phyloP scores from a whole-genome alignment of 2,329 filamentous ascomycete genomes.

The Thelonectria blattea region DNA sequence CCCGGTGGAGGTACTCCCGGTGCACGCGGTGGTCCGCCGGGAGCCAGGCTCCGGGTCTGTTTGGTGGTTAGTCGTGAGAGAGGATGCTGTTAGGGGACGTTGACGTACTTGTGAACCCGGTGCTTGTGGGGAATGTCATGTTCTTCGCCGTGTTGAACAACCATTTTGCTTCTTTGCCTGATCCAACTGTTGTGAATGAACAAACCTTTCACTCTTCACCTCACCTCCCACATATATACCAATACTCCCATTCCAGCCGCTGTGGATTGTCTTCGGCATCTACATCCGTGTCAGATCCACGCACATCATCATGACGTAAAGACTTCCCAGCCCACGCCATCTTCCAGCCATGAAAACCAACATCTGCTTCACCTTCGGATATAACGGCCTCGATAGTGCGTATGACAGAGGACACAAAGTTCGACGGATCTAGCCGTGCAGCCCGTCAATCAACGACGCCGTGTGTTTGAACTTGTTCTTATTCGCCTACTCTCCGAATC shows the following conservation, averaged over 20 bases:
- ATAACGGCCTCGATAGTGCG: not conserved
- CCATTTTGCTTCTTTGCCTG: slow-evolving; percentile 46
- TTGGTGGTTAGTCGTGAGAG: not conserved
- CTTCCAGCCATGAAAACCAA: not conserved
- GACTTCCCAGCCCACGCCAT: not conserved
- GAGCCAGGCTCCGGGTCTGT: slow-evolving; percentile 65
- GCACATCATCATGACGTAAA: slow-evolving; percentile 1
- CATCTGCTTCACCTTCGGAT: not conserved
- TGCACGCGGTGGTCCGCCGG: slow-evolving; percentile 68
- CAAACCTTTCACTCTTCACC: too few species aligned
- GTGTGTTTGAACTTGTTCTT: slow-evolving; percentile 16
- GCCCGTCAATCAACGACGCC: not conserved
- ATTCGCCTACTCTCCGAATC: slow-evolving; percentile 31
- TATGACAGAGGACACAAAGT: not conserved
- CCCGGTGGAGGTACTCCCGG: slow-evolving; percentile 64
- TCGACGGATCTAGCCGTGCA: not conserved
- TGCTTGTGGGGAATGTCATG: slow-evolving; percentile 58
- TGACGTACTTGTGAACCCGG: slow-evolving; percentile 51
- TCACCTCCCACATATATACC: not conserved
- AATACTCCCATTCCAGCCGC: not conserved
- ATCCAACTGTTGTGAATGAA: not conserved
- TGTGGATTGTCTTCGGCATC: not conserved
- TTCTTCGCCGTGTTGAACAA: slow-evolving; percentile 56
- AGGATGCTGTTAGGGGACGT: not conserved
- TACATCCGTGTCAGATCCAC: not conserved